phyloP scores from a whole-genome alignment of 495 filamentous ascomycete species.

The Aspergillus indologenus region DNA sequence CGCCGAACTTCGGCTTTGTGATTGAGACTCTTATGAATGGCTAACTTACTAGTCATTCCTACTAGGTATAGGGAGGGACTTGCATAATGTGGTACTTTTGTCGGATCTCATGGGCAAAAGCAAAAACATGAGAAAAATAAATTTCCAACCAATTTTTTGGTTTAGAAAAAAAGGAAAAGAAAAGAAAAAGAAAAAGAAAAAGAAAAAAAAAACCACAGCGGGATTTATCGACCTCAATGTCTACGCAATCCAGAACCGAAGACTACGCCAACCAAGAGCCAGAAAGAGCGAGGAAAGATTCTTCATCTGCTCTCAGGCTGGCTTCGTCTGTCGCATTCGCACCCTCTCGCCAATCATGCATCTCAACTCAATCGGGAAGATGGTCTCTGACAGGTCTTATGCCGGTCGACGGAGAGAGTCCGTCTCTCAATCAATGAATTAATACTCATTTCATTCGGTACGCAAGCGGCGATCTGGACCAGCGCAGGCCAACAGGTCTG shows the following conservation, averaged over 20 bases:
- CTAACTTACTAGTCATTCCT: not conserved
- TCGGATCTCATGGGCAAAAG: not conserved
- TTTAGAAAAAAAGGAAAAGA: too few species aligned
- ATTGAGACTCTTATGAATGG: not conserved
- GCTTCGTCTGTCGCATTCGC: not conserved
- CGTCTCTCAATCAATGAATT: not conserved
- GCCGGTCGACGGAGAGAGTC: not conserved
- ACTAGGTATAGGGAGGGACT: too few species aligned
- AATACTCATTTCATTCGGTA: not conserved
- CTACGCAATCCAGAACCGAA: not conserved
- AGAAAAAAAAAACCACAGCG: constrained; percentile 3
- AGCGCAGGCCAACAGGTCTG: not conserved
- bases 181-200: not conserved
- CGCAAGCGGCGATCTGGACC: not conserved
- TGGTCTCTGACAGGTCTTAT: constrained; percentile 2
- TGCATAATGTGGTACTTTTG: not conserved
- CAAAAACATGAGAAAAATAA: too few species aligned
- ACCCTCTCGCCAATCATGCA: not conserved
- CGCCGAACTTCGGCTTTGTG: not conserved
- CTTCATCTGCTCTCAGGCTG: not conserved
- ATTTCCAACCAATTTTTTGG: too few species aligned
- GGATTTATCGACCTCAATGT: not conserved
- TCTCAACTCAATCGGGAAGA: not conserved
- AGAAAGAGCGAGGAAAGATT: not conserved
- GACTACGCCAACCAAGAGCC: not conserved